These are phyloP conservation scores for Dryas alaskensis DNA, from an alignment of 306 rosid genomes.

Conservation along the genomic window DNA sequence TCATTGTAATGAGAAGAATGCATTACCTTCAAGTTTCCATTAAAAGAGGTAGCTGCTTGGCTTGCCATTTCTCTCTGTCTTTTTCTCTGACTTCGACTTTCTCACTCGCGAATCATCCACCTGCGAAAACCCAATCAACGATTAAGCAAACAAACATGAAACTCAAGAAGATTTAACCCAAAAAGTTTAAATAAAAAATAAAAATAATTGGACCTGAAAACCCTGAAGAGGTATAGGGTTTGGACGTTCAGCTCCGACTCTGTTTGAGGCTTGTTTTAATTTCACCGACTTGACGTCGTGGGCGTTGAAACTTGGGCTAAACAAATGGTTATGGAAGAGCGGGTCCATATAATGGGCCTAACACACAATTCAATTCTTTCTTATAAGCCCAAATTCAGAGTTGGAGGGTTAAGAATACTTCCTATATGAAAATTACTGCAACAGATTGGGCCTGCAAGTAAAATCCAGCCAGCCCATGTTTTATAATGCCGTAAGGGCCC, in stretches of 20 bases:
- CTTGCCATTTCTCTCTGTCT: constrained; percentile 36
- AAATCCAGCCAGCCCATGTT: no score
- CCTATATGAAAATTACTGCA: no score
- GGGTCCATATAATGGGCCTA: no score
- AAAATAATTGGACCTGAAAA: constrained; percentile 5
- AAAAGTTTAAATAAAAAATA: no score
- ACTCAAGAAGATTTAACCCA: neutral
- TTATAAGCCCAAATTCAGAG: no score
- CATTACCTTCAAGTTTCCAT: constrained; percentile 45
- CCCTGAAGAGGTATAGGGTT: constrained; percentile 12
- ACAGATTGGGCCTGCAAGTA: no score
- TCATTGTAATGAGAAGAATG: neutral
- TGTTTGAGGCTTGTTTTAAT: neutral
- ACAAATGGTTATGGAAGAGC: no score
- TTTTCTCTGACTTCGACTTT: constrained; percentile 10
- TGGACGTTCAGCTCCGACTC: neutral
- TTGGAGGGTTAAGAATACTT: no score
- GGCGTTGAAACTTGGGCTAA: neutral
- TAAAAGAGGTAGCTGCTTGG: constrained; percentile 42
- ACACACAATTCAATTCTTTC: no score
- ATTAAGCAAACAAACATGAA: neutral
- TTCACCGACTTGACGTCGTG: neutral
- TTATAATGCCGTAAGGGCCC: no score
- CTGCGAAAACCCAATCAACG: constrained; percentile 3
- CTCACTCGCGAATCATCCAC: constrained; percentile 9